Conservation (phyloP, 2,329 filamentous ascomycete species). For the Colletotrichum sp. region DNA sequence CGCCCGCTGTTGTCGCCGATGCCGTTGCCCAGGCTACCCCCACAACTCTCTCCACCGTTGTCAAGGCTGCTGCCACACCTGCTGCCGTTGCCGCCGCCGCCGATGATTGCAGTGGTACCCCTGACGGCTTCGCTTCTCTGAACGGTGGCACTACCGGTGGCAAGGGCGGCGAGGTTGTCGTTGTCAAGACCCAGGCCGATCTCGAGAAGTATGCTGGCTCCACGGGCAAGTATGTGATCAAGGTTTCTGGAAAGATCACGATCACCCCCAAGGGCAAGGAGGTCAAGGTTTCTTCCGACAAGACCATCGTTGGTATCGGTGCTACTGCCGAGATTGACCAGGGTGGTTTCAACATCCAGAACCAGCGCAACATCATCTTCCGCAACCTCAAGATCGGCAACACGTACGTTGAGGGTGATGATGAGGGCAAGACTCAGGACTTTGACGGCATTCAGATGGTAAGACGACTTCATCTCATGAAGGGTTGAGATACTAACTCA, state of each 20-base stretch:
- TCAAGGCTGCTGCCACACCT: slow-evolving; percentile 7
- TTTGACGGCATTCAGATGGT: slow-evolving; percentile 29
- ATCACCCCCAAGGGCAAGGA: slow-evolving; percentile 25
- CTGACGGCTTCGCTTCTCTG: slow-evolving; percentile 27
- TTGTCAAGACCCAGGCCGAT: slow-evolving; percentile 24
- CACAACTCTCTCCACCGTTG: background rate
- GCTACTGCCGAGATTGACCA: slow-evolving; percentile 26
- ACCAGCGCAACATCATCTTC: slow-evolving; percentile 26
- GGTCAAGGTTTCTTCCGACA: slow-evolving; percentile 24
- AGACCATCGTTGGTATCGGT: slow-evolving; percentile 29
- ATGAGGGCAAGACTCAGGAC: slow-evolving; percentile 28
- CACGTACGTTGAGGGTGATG: slow-evolving; percentile 15
- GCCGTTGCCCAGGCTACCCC: background rate
- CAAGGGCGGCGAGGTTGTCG: slow-evolving; percentile 23
- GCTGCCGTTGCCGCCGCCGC: background rate
- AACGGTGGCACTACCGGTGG: slow-evolving; percentile 28
- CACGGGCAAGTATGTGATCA: slow-evolving; percentile 27
- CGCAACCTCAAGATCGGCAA: slow-evolving; percentile 27
- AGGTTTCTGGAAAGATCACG: slow-evolving; percentile 26
- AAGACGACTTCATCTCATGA: background rate
- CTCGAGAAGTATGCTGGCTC: slow-evolving; percentile 25
- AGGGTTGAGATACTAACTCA: background rate
- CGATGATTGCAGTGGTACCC: slow-evolving; percentile 10
- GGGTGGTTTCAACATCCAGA: slow-evolving; percentile 26
- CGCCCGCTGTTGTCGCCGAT: background rate